Evolutionary conservation across 1,284 basidiomycete species (phyloP), one percentile per base, ranked within the genome.

Genomic region (Ustilago nuda): DNA sequence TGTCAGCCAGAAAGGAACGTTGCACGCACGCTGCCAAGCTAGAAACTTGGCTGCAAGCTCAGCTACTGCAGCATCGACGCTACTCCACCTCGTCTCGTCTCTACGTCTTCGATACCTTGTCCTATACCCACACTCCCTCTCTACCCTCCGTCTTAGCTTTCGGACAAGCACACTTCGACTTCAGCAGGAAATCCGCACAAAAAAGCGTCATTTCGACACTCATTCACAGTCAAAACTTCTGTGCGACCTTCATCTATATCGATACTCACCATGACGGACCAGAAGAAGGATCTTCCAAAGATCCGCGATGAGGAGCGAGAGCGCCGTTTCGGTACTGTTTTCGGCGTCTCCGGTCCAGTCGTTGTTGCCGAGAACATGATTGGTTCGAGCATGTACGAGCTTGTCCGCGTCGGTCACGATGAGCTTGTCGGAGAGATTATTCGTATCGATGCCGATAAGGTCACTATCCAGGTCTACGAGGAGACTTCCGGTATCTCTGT

Each of bases 391-490:
- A 85, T 85, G 84, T 84, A 85, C 83, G 84, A 85, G 79, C 77
- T 85, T 27, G 84, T 85, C 56, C 83, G 84, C 55, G 84, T 85
- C 52, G 83, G 83, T 45, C 81, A 85, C 66, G 83, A 85, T 19
- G 82, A 84, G 75, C 80, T 85, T 11, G 83, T 85, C 56, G 84
- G 84, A 19, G 84, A 85, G 67, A 84, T 85, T 66, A 85, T 85
- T 54, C 78, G 84, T 54, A 84, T 85, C 66, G 84, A 85, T 52
- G 72, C 64, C 15, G 84, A 84, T 76, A 82, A 79, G 73, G 93
- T 94, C 58, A 99, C 96, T 8, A 98, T 99, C 76, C 97, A 99
- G 87, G 97, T 99, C n/a, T 99, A 99, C 86, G 97, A 95, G 57
- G 95, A 84, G 95, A 80, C 94, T 8, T 80, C 82, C 32, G 87